Evolutionary conservation across 73 alveolate genomes (phyloP), one percentile per base, ranked within the genome.

Genomic region (Paramecium sexaurelia): DNA sequence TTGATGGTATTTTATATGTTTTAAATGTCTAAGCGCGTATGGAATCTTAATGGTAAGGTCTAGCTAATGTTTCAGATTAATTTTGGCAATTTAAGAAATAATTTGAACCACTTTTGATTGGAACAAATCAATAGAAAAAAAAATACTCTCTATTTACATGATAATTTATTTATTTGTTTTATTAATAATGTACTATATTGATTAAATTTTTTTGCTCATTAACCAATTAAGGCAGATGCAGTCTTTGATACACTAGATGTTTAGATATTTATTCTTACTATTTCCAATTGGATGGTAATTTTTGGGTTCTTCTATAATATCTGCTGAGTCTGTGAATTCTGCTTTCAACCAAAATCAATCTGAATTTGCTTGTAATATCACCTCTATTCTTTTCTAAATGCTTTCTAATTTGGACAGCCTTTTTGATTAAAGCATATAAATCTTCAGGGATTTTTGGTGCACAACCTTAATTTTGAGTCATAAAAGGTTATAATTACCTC

Each of bases 371-470:
- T 93, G 98, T 98, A 90, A 84, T 96, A 95, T 98, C 99, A 94
- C 95, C 97, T 91, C 98, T 96, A 96, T 96, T 96, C 93, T 94
- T 95, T 94, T 98, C 99, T 95, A 98, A 93, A 92, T 98, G 99
- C 98, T 98, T 98, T 93, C 99, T 97, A 91, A 98, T 95, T 84
- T 97, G 87, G 96, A 98, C 99, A 37, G 99, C 99, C 93, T 96
- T 98, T 97, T 96, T 98, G 96, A 98, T 98, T 93, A 98, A 92
- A 95, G 97, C 97, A 96, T 98, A 98, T 73, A 98, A 94, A 92
- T 98, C 99, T 93, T 98, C 99, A 26, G 99, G 99, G 95, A 98
- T 97, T 87, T 92, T 96, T 36, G 99, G 99, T 73, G 99, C 99
- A 45, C 98, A 83, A 45, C 99, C 98, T 85, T 22, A 0, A 51